Percentiles rank a stretch among this genome's conserved stretches.
Conservation (phyloP, 805 yeast genomes). For the Pichia exigua region DNA sequence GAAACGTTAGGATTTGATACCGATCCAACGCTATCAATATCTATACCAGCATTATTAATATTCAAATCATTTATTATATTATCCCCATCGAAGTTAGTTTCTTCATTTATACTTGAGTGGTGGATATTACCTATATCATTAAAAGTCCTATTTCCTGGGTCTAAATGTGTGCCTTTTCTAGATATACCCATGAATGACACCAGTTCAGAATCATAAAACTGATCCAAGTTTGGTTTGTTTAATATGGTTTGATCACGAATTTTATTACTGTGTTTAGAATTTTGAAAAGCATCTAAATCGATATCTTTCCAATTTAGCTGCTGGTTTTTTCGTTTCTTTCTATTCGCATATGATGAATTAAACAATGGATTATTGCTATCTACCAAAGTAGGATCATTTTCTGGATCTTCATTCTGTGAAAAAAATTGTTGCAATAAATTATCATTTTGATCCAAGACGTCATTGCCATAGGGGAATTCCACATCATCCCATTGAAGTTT, state of each 20-base stretch:
- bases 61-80: background rate
- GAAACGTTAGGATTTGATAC: slow-evolving; percentile 2
- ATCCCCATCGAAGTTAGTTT: background rate
- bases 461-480: slow-evolving; percentile 18
- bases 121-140: background rate
- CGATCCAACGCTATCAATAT: background rate
- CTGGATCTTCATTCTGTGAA: slow-evolving; percentile 22
- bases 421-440: slow-evolving; percentile 24
- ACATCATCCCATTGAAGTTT: slow-evolving; percentile 27
- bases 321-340: slow-evolving; percentile 21
- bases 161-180: background rate
- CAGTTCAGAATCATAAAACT: background rate
- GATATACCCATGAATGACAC: background rate
- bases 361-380: slow-evolving; percentile 22
- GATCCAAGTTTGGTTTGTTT: slow-evolving; percentile 14
- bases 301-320: slow-evolving; percentile 26
- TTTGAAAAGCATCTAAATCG: background rate
- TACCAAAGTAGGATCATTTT: slow-evolving; percentile 19
- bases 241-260: slow-evolving; percentile 22
- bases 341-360: slow-evolving; percentile 22
- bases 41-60: background rate
- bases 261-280: slow-evolving; percentile 4
- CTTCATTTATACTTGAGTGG: slow-evolving; percentile 1
- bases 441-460: slow-evolving; percentile 12
- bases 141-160: background rate